phyloP scores from a whole-genome alignment of 371 early-diverging fungal genomes.

The Actinomucor elegans region DNA sequence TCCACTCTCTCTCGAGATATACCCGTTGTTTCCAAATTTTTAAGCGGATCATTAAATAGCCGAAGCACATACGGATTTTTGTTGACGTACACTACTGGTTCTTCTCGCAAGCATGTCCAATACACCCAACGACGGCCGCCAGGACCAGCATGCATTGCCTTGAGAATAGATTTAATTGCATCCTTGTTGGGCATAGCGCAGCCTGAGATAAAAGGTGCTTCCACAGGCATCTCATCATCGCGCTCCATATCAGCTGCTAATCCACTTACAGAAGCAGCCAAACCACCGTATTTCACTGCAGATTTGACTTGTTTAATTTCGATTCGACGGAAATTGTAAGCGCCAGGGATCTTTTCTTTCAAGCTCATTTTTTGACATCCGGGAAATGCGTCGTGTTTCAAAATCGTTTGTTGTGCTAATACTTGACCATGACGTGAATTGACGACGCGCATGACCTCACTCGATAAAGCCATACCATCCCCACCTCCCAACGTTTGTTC shows the following conservation, averaged over 20 bases:
- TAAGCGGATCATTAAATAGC: slow-evolving; percentile 56
- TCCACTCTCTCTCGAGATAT: slow-evolving; percentile 66
- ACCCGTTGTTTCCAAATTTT: slow-evolving; percentile 65
- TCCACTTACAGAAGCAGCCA: slow-evolving; percentile 53
- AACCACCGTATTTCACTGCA: slow-evolving; percentile 46
- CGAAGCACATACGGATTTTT: slow-evolving; percentile 60
- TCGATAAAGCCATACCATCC: slow-evolving; percentile 67
- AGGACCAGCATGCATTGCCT: slow-evolving; percentile 49
- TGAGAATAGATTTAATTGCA: slow-evolving; percentile 48
- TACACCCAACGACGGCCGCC: slow-evolving; percentile 41
- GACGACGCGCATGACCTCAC: slow-evolving; percentile 66
- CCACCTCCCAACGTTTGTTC: slow-evolving; percentile 55
- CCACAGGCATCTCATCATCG: slow-evolving; percentile 17
- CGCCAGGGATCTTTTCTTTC: slow-evolving; percentile 67
- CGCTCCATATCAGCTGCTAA: slow-evolving; percentile 42
- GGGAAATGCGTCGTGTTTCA: slow-evolving; percentile 73
- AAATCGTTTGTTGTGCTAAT: slow-evolving; percentile 62
- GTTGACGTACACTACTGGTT: slow-evolving; percentile 73
- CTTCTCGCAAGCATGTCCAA: slow-evolving; percentile 74
- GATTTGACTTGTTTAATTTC: slow-evolving; percentile 42
- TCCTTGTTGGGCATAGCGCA: slow-evolving; percentile 60
- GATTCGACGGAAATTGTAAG: slow-evolving; percentile 64
- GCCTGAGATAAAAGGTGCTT: slow-evolving; percentile 25
- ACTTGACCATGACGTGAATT: slow-evolving; percentile 61
- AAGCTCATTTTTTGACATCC: slow-evolving; percentile 71